phyloP scores from a whole-genome alignment of 2,329 filamentous ascomycete species.

The Sclerotinia spermophila region DNA sequence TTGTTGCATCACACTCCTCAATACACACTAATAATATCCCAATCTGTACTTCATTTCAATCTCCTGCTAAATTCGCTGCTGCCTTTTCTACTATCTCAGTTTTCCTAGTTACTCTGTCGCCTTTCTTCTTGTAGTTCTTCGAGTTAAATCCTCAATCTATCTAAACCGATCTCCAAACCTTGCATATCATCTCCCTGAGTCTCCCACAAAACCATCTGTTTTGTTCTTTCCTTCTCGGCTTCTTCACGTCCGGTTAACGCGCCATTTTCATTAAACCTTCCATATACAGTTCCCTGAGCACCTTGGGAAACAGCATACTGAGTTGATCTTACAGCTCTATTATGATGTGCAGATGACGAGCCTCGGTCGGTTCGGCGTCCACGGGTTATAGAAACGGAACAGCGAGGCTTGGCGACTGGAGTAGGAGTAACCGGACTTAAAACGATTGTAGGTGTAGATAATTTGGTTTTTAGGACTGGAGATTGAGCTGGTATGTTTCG shows the following conservation, averaged over 20 bases:
- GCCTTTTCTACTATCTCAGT: not conserved
- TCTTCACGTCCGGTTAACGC: not conserved
- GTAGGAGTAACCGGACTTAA: not conserved
- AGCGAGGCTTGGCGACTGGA: fast-evolving
- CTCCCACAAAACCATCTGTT: not conserved
- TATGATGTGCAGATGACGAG: not conserved
- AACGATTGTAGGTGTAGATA: not conserved
- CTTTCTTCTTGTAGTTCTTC: not conserved
- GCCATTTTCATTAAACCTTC: not conserved
- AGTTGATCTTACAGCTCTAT: not conserved
- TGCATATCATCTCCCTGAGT: not conserved
- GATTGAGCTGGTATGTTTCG: not conserved
- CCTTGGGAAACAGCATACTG: not conserved
- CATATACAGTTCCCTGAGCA: no score
- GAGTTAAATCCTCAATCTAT: not conserved
- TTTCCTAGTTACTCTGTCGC: not conserved
- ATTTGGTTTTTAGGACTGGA: not conserved
- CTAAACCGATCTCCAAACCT: not conserved
- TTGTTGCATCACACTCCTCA: not conserved
- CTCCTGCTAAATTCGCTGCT: not conserved
- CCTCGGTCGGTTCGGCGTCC: not conserved
- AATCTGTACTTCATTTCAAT: not conserved
- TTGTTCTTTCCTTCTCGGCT: no score
- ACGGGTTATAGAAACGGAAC: not conserved
- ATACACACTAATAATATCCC: not conserved